Conservation (phyloP, 306 rosid genomes). For the Acmispon strigosus region DNA sequence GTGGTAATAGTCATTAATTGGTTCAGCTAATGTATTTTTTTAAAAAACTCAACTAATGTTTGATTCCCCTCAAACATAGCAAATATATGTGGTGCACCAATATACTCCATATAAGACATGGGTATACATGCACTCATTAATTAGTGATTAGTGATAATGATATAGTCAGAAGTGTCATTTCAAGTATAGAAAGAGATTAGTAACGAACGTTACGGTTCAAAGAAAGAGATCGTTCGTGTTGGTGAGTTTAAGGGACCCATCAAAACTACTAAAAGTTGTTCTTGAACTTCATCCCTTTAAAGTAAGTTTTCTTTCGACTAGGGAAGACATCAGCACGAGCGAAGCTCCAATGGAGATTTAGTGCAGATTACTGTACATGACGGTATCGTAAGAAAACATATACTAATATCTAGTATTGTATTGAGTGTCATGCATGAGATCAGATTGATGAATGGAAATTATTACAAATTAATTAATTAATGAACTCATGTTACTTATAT, state of each 20-base stretch:
- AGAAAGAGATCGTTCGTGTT: neutral
- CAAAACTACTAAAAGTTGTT: conserved; percentile 35
- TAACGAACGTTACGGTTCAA: conserved; percentile 19
- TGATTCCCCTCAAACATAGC: too few relatives aligned
- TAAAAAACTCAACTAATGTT: too few relatives aligned
- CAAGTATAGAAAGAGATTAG: neutral
- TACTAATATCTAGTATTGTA: neutral
- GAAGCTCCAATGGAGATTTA: conserved; percentile 19
- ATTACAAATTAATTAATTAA: neutral
- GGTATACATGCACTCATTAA: neutral
- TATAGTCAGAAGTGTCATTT: neutral
- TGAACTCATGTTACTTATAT: too few relatives aligned
- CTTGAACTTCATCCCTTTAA: conserved; percentile 36
- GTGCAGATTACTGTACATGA: neutral
- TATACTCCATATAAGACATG: too few relatives aligned
- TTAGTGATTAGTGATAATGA: too few relatives aligned
- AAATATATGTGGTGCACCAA: too few relatives aligned
- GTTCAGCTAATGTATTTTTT: too few relatives aligned
- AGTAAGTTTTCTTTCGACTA: conserved; percentile 37
- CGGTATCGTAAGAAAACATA: neutral
- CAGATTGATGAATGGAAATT: neutral
- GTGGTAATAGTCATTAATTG: too few relatives aligned
- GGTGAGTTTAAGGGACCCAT: conserved; percentile 28
- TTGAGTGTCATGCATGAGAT: neutral
- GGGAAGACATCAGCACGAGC: conserved; percentile 19